Conservation (phyloP, 1,284 basidiomycete species). For the Puccinia polysora region DNA sequence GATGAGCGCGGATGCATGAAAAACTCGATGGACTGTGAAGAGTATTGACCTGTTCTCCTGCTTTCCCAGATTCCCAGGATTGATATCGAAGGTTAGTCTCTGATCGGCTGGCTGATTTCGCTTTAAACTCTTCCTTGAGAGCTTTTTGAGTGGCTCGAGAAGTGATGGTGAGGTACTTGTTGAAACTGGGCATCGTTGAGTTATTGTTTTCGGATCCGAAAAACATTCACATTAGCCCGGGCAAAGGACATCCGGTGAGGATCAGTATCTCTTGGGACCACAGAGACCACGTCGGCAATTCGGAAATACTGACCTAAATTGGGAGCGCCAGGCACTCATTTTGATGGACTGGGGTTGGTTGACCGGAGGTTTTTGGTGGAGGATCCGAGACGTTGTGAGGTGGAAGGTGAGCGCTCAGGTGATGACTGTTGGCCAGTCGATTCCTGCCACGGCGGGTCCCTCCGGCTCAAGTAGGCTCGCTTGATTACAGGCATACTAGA, state of each 20-base stretch:
- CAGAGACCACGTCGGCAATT: background rate
- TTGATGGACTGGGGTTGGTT: background rate
- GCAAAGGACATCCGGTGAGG: background rate
- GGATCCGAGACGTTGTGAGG: too few species aligned
- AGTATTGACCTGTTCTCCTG: slow-evolving; percentile 30
- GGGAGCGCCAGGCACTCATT: slow-evolving; percentile 35
- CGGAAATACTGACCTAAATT: slow-evolving; percentile 14
- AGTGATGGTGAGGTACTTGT: slow-evolving; percentile 30
- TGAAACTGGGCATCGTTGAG: slow-evolving; percentile 8
- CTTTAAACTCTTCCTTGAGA: slow-evolving; percentile 27
- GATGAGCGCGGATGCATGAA: background rate
- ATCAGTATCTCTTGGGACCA: background rate
- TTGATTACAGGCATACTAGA: too few species aligned
- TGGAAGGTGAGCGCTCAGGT: too few species aligned
- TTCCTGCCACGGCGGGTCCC: too few species aligned
- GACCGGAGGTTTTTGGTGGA: background rate
- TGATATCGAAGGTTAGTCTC: slow-evolving; percentile 37
- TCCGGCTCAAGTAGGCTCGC: too few species aligned
- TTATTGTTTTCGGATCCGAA: background rate
- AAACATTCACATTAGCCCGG: background rate
- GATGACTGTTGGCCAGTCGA: too few species aligned
- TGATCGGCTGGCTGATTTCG: slow-evolving; percentile 9
- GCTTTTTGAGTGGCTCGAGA: slow-evolving; percentile 35
- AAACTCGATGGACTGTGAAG: background rate
- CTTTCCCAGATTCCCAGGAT: slow-evolving; percentile 38